phyloP scores from a whole-genome alignment of 2,329 filamentous ascomycete species.

The Neofusicoccum umdonicola region DNA sequence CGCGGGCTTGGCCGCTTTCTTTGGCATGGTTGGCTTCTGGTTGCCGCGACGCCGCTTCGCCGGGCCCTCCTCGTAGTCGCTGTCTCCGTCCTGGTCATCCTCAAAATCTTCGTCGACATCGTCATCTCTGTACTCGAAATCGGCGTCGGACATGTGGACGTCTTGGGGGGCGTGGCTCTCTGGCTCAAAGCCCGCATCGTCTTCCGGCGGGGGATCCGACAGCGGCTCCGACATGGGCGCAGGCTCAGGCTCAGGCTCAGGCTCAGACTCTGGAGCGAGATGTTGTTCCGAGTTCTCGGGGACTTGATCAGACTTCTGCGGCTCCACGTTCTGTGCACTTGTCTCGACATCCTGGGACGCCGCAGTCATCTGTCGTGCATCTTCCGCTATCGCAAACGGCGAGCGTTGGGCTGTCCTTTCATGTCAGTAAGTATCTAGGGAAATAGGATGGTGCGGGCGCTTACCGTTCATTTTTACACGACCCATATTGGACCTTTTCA shows the following conservation, averaged over 20 bases:
- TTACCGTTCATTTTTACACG: background rate
- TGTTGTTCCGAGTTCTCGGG: background rate
- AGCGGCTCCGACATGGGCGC: too few relatives aligned
- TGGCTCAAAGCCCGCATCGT: background rate
- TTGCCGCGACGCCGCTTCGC: background rate
- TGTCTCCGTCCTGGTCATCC: conserved; percentile 4
- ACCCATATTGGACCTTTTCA: background rate
- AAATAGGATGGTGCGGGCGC: background rate
- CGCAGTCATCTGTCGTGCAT: background rate
- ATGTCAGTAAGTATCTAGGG: background rate
- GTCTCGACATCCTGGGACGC: background rate
- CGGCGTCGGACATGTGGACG: background rate
- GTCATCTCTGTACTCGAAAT: background rate
- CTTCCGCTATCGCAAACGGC: background rate
- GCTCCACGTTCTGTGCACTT: background rate
- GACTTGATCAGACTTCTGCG: background rate
- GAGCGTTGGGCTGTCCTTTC: background rate
- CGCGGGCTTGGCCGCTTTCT: background rate
- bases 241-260: too few relatives aligned
- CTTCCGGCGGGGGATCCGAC: background rate
- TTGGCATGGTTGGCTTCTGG: background rate
- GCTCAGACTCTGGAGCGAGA: background rate
- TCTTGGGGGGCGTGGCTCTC: background rate
- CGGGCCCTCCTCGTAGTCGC: background rate
- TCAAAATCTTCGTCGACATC: background rate